Percentiles rank a stretch among this genome's conserved stretches.
Conservation (phyloP, 2,329 filamentous ascomycete species). For the Neodidymelliopsis sp. region DNA sequence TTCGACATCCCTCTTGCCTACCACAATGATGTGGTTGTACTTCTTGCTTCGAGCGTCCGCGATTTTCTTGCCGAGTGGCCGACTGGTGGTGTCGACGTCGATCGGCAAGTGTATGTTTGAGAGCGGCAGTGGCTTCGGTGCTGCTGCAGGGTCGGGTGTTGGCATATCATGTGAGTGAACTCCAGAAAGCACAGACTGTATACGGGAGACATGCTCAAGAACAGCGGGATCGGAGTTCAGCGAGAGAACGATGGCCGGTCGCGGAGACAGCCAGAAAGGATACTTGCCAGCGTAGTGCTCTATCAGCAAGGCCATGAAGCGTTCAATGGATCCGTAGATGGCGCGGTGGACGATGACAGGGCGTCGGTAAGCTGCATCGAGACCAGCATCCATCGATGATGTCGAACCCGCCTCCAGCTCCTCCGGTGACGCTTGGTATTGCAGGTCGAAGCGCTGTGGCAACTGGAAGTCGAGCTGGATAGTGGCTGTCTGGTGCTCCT, state of each 20-base stretch:
- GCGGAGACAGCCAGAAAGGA: conserved; percentile 89
- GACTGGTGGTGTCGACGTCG: conserved; percentile 71
- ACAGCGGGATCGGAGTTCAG: conserved; percentile 69
- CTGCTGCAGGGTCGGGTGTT: conserved; percentile 4
- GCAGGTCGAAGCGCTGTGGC: conserved; percentile 79
- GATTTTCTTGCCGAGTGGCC: conserved; percentile 72
- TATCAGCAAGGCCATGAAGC: conserved; percentile 83
- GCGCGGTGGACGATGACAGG: conserved; percentile 88
- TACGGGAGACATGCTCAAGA: conserved; percentile 57
- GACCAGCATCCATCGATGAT: conserved; percentile 51
- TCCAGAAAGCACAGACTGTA: conserved; percentile 43
- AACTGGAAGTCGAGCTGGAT: conserved; percentile 92
- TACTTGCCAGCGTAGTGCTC: conserved; percentile 80
- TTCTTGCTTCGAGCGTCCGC: conserved; percentile 74
- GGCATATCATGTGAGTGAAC: conserved; percentile 26
- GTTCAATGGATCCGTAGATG: conserved; percentile 82
- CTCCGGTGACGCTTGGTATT: conserved; percentile 74
- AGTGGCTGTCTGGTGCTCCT: conserved; percentile 87
- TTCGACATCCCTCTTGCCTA: conserved; percentile 60
- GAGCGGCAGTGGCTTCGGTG: conserved; percentile 53
- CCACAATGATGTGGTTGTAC: conserved; percentile 76
- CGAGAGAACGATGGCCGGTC: conserved; percentile 77
- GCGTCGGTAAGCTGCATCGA: conserved; percentile 38
- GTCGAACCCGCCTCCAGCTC: conserved; percentile 64
- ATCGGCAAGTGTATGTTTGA: conserved; percentile 70